Evolutionary conservation across 2,329 filamentous ascomycete species (phyloP).

Genomic region (Mycogone perniciosa): DNA sequence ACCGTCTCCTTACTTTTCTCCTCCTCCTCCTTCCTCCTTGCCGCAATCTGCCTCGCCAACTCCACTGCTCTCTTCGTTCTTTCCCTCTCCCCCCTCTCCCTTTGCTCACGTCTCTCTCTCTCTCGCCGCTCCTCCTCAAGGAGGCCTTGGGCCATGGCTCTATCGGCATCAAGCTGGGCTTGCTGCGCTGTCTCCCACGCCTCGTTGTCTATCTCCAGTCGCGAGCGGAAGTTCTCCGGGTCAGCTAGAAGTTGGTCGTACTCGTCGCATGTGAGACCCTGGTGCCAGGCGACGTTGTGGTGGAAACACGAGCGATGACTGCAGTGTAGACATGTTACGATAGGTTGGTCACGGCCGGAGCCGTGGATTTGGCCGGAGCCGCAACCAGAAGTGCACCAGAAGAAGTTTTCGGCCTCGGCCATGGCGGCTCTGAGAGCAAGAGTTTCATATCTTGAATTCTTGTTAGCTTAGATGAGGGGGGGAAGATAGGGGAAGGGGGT

Average conservation of each 20-base stretch:
- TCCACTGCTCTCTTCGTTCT: slow-evolving; percentile 22
- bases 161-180: slow-evolving; percentile 42
- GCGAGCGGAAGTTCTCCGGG: slow-evolving; percentile 32
- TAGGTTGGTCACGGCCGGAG: slow-evolving; percentile 31
- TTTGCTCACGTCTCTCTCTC: slow-evolving; percentile 17
- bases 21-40: slow-evolving; percentile 30
- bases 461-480: neutral
- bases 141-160: slow-evolving; percentile 27
- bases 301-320: slow-evolving; percentile 36
- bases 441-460: slow-evolving; percentile 32
- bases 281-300: slow-evolving; percentile 38
- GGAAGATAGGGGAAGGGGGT: neutral
- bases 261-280: slow-evolving; percentile 35
- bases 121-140: slow-evolving; percentile 26
- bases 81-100: slow-evolving; percentile 21
- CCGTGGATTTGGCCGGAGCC: slow-evolving; percentile 47
- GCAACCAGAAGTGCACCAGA: slow-evolving; percentile 49
- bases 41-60: slow-evolving; percentile 21
- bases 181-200: slow-evolving; percentile 34
- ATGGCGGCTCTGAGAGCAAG: slow-evolving; percentile 38
- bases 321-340: slow-evolving; percentile 36
- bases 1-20: slow-evolving; percentile 25
- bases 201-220: slow-evolving; percentile 30
- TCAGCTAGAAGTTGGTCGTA: slow-evolving; percentile 35
- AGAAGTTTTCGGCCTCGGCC: slow-evolving; percentile 38